Conservation (phyloP, 331 rosid genomes). For the Arachis monticola region DNA sequence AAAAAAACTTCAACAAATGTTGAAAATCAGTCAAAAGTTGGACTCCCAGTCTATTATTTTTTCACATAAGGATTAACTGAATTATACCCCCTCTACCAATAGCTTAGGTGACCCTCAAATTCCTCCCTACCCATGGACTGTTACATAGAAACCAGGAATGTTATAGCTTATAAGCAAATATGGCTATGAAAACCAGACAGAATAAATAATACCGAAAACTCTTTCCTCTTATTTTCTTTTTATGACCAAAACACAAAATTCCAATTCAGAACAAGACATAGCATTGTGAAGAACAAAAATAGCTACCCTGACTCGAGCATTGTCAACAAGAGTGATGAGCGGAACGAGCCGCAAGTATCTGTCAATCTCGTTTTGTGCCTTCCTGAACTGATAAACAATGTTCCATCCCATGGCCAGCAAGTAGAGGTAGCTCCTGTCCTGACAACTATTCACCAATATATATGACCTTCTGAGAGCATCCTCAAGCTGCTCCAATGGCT, state of each 20-base stretch:
- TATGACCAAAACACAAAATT: neutral
- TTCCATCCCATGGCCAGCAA: slow-evolving; percentile 99
- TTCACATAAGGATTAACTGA: neutral
- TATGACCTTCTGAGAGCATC: slow-evolving; percentile 91
- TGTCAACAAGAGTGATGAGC: slow-evolving; percentile 91
- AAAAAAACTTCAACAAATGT: neutral
- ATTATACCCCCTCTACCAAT: neutral
- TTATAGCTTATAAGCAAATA: neutral
- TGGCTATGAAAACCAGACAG: neutral
- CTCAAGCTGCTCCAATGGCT: slow-evolving; percentile 96
- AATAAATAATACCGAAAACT: slow-evolving; percentile 17
- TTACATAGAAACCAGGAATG: neutral
- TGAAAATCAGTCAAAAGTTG: neutral
- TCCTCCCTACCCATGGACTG: neutral
- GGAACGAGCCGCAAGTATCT: slow-evolving; percentile 87
- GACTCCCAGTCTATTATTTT: neutral
- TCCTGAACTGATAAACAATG: slow-evolving; percentile 92
- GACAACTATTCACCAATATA: slow-evolving; percentile 86
- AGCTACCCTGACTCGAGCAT: slow-evolving; percentile 96
- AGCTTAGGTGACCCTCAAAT: neutral
- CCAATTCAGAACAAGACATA: slow-evolving; percentile 29
- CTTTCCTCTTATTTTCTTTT: neutral
- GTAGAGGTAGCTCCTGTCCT: slow-evolving; percentile 88
- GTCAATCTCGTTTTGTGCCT: slow-evolving; percentile 96
- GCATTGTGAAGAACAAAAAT: slow-evolving; percentile 26